These are phyloP conservation scores for Moesziomyces parantarcticus DNA, from an alignment of 1,284 basidiomycete genomes.

Conservation along the genomic window DNA sequence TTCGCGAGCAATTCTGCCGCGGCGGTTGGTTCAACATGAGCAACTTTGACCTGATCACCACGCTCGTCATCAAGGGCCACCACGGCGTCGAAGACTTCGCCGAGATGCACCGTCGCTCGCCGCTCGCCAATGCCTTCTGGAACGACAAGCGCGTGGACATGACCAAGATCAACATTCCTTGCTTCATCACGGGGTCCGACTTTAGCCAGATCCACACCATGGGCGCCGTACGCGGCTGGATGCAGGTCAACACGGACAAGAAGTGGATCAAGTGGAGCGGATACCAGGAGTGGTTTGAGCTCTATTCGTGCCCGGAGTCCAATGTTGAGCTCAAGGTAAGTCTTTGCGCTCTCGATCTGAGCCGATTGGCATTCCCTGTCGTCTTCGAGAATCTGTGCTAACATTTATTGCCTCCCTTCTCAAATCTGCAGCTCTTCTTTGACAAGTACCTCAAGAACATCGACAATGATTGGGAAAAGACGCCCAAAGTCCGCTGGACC, in stretches of 20 bases:
- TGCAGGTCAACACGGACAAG: constrained; percentile 36
- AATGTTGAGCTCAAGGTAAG: constrained; percentile 40
- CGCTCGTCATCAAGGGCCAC: constrained; percentile 47
- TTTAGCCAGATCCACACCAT: constrained; percentile 40
- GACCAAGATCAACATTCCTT: constrained; percentile 54
- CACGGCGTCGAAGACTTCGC: constrained; percentile 38
- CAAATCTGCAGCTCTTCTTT: constrained; percentile 28
- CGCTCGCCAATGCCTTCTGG: constrained; percentile 38
- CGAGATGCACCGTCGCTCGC: constrained; percentile 27
- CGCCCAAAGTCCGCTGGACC: constrained; percentile 43
- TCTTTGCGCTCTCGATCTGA: neutral
- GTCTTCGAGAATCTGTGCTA: neutral
- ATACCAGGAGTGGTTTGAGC: constrained; percentile 24
- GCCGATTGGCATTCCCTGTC: neutral
- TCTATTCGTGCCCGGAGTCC: constrained; percentile 27
- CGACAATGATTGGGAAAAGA: constrained; percentile 52
- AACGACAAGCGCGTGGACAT: constrained; percentile 52
- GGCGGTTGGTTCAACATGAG: constrained; percentile 42
- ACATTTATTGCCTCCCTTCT: neutral
- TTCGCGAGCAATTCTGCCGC: constrained; percentile 44
- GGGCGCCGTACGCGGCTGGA: constrained; percentile 41
- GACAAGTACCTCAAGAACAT: constrained; percentile 54
- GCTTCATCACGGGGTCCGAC: constrained; percentile 55
- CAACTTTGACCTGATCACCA: constrained; percentile 50
- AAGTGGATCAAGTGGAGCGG: constrained; percentile 48